Base-by-base conservation (phyloP, 208 protist genomes). In the Trichomonas gallinae region DNA sequence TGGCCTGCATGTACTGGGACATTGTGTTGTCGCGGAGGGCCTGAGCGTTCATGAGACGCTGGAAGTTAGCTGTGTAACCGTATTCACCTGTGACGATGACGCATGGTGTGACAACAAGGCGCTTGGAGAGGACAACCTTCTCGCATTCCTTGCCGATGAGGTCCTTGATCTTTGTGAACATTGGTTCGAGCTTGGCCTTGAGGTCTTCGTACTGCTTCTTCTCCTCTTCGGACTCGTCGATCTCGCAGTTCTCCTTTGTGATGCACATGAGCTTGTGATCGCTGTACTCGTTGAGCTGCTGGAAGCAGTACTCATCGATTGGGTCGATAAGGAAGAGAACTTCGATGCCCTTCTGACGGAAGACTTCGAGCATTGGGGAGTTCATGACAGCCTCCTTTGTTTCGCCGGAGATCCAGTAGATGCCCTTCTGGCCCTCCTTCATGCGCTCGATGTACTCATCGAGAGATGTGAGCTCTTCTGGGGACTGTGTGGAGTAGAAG, bases 41-140 rank as follows among this genome's bases (percentile, higher is more conserved):
- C 98, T 99, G 99, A 96, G 99, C 99, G 97, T 99, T 99, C 99
- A 99, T 99, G 98, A 99, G 99, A 97, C 99, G 97, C 98, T 99
- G 98, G 99, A 99, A 99, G 98, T 99, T 99, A 97, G 99, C 99
- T 44, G 98, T 99, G 99, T 99, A 99, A 96, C 99, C 99, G 97
- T 98, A 99, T 98, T 99, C 98, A 96, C 98, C 98, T 48, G 99
- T 99, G 88, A 99, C 99, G n/a, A 99, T 98, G 97, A 98, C 98
- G 97, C 99, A 99, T 96, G 99, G 99, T 72, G 99, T 99, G 63
- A 98, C 97, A 49, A 99, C 98, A 0, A 99, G 96, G 96, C 99
- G 97, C 97, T 99, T 98, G 38, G 98, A 99, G 31, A 99, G 91
- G 81, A 99, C 97, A 34, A 99, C 99, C 98, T 99, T 99, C 98